Conservation (phyloP, 2,329 filamentous ascomycete genomes). For the Pseudopithomyces maydicus region DNA sequence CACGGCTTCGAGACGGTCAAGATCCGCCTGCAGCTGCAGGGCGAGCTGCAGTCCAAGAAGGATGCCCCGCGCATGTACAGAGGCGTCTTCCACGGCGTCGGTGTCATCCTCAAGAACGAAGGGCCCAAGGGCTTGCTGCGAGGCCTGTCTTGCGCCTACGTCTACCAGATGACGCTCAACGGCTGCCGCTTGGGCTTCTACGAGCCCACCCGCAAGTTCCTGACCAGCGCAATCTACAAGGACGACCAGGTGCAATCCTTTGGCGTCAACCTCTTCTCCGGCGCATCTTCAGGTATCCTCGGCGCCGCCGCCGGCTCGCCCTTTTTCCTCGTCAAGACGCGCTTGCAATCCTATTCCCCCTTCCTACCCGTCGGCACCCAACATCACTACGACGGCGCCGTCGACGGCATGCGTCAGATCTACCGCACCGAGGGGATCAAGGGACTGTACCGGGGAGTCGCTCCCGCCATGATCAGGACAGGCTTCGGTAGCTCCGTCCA, state of each 20-base stretch:
- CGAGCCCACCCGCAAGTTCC: conserved; percentile 80
- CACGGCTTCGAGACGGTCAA: conserved; percentile 99
- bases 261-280: conserved; percentile 90
- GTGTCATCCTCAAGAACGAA: conserved; percentile 89
- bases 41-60: conserved; percentile 86
- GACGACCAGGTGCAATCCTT: conserved; percentile 80
- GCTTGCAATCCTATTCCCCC: conserved; percentile 90
- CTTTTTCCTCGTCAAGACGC: conserved; percentile 97
- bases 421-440: conserved; percentile 75
- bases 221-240: conserved; percentile 72
- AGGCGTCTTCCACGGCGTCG: conserved; percentile 88
- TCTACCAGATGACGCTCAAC: conserved; percentile 96
- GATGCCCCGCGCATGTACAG: conserved; percentile 87
- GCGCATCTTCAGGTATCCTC: conserved; percentile 85
- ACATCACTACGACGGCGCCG: conserved; percentile 84
- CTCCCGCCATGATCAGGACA: conserved; percentile 92
- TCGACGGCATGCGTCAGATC: conserved; percentile 82
- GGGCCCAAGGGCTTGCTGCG: conserved; percentile 84
- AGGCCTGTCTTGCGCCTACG: conserved; percentile 87
- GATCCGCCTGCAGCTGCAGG: conserved; percentile 96
- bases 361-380: conserved; percentile 96
- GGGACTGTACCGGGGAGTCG: conserved; percentile 88
- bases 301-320: conserved; percentile 92
- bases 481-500: conserved; percentile 96
- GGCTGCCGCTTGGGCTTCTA: conserved; percentile 97